phyloP scores from a whole-genome alignment of 768 basidiomycete genomes.

The Suillus luteus region DNA sequence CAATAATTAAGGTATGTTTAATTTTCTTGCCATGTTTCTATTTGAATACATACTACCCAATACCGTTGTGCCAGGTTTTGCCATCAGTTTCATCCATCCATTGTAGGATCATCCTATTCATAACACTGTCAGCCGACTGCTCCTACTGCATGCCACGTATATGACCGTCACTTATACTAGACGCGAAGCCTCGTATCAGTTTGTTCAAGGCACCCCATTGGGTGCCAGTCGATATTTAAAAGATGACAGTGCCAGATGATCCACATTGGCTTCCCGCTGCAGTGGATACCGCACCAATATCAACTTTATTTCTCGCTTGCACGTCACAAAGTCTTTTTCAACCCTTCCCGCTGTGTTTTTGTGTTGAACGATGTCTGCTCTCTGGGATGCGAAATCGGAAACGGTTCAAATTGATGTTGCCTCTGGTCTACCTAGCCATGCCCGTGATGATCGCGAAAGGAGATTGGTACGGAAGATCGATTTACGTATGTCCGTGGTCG shows the following conservation, averaged over 20 bases:
- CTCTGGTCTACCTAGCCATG: background rate
- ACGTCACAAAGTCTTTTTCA: background rate
- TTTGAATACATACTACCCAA: too few species aligned
- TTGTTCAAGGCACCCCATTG: background rate
- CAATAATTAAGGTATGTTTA: too few species aligned
- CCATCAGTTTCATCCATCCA: too few species aligned
- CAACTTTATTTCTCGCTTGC: too few species aligned
- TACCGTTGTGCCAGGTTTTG: too few species aligned
- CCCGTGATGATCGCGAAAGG: background rate
- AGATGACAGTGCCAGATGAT: background rate
- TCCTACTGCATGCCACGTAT: background rate
- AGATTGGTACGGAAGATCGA: constrained; percentile 9
- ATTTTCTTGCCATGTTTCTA: too few species aligned
- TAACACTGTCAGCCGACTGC: too few species aligned
- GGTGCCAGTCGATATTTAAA: background rate
- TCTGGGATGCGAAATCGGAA: background rate
- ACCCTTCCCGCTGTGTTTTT: background rate
- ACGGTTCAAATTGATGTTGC: background rate
- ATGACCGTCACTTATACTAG: background rate
- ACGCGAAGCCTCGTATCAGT: background rate
- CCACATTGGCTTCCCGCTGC: background rate
- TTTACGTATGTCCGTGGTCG: constrained; percentile 1
- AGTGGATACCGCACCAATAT: background rate
- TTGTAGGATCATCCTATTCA: too few species aligned
- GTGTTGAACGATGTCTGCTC: background rate